Percentiles rank a stretch among this genome's conserved stretches.
phyloP scores from a whole-genome alignment of 805 yeast genomes.

The Wickerhamiella brachini region DNA sequence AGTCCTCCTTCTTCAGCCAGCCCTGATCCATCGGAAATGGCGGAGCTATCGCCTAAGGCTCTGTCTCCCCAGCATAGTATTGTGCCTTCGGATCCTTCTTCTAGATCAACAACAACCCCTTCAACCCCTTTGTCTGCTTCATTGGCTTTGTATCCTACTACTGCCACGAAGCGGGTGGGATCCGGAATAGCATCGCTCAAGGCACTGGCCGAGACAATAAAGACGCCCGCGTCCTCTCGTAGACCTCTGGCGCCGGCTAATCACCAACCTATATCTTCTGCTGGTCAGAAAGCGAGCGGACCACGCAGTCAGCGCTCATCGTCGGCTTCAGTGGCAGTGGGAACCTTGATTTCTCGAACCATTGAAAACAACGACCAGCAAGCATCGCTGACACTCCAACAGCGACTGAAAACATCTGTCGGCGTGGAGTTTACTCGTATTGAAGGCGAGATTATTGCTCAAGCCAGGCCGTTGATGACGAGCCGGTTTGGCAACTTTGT shows the following conservation, averaged over 20 bases:
- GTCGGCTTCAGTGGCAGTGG: not conserved
- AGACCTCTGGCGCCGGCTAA: not conserved
- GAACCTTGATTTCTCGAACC: not conserved
- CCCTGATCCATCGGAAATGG: not conserved
- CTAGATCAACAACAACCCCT: not conserved
- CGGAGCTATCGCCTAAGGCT: not conserved
- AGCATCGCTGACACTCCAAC: conserved; percentile 30
- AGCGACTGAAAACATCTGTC: conserved; percentile 24
- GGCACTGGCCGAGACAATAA: not conserved
- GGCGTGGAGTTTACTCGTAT: conserved; percentile 22
- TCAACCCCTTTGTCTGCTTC: not conserved
- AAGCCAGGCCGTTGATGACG: conserved; percentile 24
- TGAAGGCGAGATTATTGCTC: conserved; percentile 20
- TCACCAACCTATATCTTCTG: not conserved
- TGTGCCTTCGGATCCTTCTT: not conserved
- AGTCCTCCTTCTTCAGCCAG: not conserved
- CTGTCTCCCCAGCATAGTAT: not conserved
- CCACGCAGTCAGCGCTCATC: not conserved
- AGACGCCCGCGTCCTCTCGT: not conserved
- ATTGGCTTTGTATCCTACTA: not conserved
- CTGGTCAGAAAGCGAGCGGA: not conserved
- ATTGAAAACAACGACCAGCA: conserved; percentile 25
- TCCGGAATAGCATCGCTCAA: not conserved
- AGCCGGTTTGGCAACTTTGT: conserved; percentile 32
- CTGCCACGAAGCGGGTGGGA: not conserved